These are phyloP conservation scores for Fistulifera pelliculosa DNA, from an alignment of 108 stramenopile genomes.

Conservation along the genomic window DNA sequence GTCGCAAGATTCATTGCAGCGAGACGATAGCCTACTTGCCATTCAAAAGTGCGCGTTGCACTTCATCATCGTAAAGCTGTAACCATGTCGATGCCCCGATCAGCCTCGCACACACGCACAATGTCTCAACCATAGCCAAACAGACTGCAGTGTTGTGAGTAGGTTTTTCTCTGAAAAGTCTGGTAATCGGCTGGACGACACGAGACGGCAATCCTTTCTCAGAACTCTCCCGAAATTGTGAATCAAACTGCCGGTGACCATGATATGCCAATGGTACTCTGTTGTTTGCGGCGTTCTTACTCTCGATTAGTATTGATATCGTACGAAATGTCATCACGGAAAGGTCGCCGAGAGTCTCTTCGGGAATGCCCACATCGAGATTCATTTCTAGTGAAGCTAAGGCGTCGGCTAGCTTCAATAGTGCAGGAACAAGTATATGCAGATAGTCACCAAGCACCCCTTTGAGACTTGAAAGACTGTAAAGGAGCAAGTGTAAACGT, in stretches of 20 bases:
- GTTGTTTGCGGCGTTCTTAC: constrained; percentile 15
- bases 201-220: constrained; percentile 42
- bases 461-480: constrained; percentile 49
- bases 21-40: constrained; percentile 22
- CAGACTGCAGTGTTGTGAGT: constrained; percentile 38
- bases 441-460: constrained; percentile 66
- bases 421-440: constrained; percentile 76
- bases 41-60: constrained; percentile 36
- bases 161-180: constrained; percentile 50
- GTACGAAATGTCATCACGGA: constrained; percentile 52
- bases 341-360: constrained; percentile 15
- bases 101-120: constrained; percentile 66
- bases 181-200: constrained; percentile 69
- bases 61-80: constrained; percentile 57
- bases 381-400: constrained; percentile 27
- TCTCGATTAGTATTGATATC: constrained; percentile 46
- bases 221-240: constrained; percentile 18
- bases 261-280: constrained; percentile 6
- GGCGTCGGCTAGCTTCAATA: constrained; percentile 69
- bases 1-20: background rate
- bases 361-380: constrained; percentile 9
- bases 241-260: too few species aligned
- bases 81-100: constrained; percentile 61
- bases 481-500: constrained; percentile 55
- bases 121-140: constrained; percentile 49